phyloP scores from a whole-genome alignment of 2,329 filamentous ascomycete genomes.

The Lachnellula hyalina region DNA sequence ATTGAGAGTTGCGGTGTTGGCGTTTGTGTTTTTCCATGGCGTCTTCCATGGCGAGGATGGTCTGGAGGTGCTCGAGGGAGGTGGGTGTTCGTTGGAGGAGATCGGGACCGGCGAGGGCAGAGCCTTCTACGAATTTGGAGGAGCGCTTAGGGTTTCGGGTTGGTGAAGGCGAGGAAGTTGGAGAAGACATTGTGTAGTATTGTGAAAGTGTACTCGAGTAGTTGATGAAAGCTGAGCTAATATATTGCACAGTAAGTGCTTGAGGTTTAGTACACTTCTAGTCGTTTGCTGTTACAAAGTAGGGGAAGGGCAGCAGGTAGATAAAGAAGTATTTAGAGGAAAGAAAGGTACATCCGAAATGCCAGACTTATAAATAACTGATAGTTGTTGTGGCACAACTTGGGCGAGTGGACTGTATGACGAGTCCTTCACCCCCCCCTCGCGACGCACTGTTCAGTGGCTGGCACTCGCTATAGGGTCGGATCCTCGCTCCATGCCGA shows the following conservation, averaged over 20 bases:
- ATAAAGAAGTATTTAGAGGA: too few species aligned
- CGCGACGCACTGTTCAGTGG: neutral
- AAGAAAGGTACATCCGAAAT: neutral
- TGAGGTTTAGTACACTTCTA: too few species aligned
- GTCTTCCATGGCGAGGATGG: slow-evolving; percentile 20
- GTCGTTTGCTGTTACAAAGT: too few species aligned
- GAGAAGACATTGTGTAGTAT: neutral
- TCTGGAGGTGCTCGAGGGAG: slow-evolving; percentile 9
- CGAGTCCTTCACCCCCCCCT: neutral
- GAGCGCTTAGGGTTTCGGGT: slow-evolving; percentile 2
- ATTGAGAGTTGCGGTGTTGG: slow-evolving; percentile 8
- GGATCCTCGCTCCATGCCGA: neutral
- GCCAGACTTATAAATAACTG: neutral
- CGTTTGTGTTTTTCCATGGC: slow-evolving; percentile 11
- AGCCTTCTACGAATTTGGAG: slow-evolving; percentile 13
- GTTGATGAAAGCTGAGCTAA: neutral
- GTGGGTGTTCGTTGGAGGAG: slow-evolving; percentile 8
- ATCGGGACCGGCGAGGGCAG: slow-evolving; percentile 3
- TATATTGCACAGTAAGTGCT: neutral
- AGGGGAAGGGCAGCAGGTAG: too few species aligned
- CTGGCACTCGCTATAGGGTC: neutral
- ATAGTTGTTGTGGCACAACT: neutral
- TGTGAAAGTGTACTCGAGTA: neutral
- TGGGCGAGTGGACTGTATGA: neutral
- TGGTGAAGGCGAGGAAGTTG: neutral